Percentiles rank a stretch among this genome's conserved stretches.
These are phyloP conservation scores for Termitomyces sp. DNA, from an alignment of 768 basidiomycete genomes.

Conservation along the genomic window DNA sequence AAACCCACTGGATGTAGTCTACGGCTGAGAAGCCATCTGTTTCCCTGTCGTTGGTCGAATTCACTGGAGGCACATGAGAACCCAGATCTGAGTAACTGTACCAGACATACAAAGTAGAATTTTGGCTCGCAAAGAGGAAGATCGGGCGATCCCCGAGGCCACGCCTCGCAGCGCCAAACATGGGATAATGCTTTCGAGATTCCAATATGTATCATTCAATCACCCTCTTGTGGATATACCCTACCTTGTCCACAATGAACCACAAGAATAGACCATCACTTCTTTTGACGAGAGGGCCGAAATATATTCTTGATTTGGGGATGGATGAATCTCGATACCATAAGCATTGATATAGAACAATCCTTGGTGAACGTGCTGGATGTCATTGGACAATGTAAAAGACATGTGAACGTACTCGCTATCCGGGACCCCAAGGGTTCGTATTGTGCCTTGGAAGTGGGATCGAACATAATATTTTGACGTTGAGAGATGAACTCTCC, in stretches of 20 bases:
- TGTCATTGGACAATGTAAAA: slow-evolving; percentile 1
- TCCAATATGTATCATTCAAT: background rate
- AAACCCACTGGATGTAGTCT: slow-evolving; percentile 71
- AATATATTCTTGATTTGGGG: slow-evolving; percentile 80
- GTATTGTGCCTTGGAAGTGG: slow-evolving; percentile 45
- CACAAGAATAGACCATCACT: slow-evolving; percentile 85
- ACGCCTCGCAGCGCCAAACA: slow-evolving; percentile 85
- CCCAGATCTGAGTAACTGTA: slow-evolving; percentile 1
- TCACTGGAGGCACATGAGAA: slow-evolving; percentile 47
- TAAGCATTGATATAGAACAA: slow-evolving; percentile 89
- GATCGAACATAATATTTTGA: slow-evolving; percentile 65
- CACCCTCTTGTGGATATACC: background rate
- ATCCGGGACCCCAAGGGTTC: slow-evolving; percentile 59
- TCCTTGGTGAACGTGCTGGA: slow-evolving; percentile 33
- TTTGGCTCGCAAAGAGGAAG: slow-evolving; percentile 67
- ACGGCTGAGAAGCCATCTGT: slow-evolving; percentile 80
- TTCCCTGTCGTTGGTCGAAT: slow-evolving; percentile 84
- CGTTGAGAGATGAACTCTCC: slow-evolving; percentile 39
- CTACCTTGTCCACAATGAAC: slow-evolving; percentile 91
- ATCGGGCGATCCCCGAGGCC: slow-evolving; percentile 71
- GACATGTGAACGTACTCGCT: slow-evolving; percentile 39
- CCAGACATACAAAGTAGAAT: slow-evolving; percentile 69
- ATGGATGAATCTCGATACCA: slow-evolving; percentile 87
- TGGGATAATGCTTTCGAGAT: slow-evolving; percentile 56
- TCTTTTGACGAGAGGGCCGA: slow-evolving; percentile 54